Percentiles rank a stretch among this genome's conserved stretches.
Evolutionary conservation across 352 stramenopile genomes (phyloP).

Genomic region (Globisporangium carolinianum): DNA sequence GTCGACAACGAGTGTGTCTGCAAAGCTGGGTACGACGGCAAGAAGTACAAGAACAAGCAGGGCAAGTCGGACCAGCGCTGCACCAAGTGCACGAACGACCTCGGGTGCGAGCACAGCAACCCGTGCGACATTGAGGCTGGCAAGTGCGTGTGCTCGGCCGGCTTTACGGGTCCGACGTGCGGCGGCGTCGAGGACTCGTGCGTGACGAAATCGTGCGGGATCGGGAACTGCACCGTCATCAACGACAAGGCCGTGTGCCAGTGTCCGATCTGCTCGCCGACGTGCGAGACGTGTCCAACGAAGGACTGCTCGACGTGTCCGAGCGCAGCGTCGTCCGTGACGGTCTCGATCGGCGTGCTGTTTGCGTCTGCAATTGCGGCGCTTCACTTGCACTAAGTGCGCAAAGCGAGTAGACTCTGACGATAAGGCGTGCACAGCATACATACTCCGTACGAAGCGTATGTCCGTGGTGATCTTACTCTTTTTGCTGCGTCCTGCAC

Average conservation of each 20-base stretch:
- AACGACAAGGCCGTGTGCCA: constrained; percentile 23
- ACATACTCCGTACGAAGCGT: too few relatives aligned
- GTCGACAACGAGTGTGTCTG: too few relatives aligned
- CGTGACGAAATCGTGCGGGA: constrained; percentile 20
- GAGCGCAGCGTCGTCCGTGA: constrained; percentile 15
- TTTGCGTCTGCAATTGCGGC: background rate
- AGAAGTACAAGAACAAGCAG: constrained; percentile 37
- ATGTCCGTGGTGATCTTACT: too few relatives aligned
- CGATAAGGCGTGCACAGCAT: too few relatives aligned
- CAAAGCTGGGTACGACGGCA: too few relatives aligned
- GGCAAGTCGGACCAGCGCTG: constrained; percentile 33
- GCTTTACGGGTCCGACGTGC: constrained; percentile 36
- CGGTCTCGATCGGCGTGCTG: constrained; percentile 3
- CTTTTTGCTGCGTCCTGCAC: too few relatives aligned
- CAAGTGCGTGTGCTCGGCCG: constrained; percentile 28
- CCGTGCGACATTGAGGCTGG: constrained; percentile 24
- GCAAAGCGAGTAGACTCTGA: too few relatives aligned
- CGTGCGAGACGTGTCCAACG: constrained; percentile 19
- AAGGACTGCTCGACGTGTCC: constrained; percentile 19
- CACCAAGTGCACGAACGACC: constrained; percentile 25
- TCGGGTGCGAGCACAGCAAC: constrained; percentile 25
- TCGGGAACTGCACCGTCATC: constrained; percentile 16
- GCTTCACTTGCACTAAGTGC: too few relatives aligned
- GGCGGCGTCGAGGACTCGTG: constrained; percentile 35
- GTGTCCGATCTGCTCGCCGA: constrained; percentile 24